These are phyloP conservation scores for Cicer arietinum DNA, from an alignment of 306 rosid genomes.

Conservation along the genomic window DNA sequence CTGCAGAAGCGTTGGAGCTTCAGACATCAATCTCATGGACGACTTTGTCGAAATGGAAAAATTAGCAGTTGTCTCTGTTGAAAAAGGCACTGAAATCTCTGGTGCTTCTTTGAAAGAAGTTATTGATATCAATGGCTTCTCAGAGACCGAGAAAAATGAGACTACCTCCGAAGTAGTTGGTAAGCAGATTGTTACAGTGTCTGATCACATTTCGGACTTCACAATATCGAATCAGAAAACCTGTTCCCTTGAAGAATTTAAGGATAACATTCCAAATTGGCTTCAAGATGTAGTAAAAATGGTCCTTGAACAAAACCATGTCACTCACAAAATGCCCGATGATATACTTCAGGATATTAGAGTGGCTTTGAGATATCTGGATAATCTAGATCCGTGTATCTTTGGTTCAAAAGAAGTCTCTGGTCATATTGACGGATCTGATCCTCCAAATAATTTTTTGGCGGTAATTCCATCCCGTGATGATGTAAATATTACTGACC, in stretches of 20 bases:
- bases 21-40: constrained; percentile 87
- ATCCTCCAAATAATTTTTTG: constrained; percentile 39
- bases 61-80: constrained; percentile 71
- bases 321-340: constrained; percentile 52
- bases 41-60: constrained; percentile 97
- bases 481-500: constrained; percentile 43
- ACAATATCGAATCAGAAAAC: constrained; percentile 48
- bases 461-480: constrained; percentile 45
- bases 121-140: constrained; percentile 49
- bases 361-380: constrained; percentile 53
- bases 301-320: constrained; percentile 60
- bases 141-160: constrained; percentile 46
- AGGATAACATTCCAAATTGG: constrained; percentile 62
- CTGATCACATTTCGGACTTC: constrained; percentile 51
- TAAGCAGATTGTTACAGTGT: constrained; percentile 51
- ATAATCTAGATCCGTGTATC: constrained; percentile 36
- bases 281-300: constrained; percentile 61
- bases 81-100: constrained; percentile 50
- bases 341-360: constrained; percentile 60
- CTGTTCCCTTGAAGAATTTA: constrained; percentile 39
- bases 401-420: constrained; percentile 43
- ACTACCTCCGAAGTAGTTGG: constrained; percentile 48
- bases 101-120: constrained; percentile 49
- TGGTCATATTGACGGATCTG: constrained; percentile 44
- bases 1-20: constrained; percentile 59